These are phyloP conservation scores for Rostrohypoxylon terebratum DNA, from an alignment of 495 filamentous ascomycete genomes.

Conservation along the genomic window DNA sequence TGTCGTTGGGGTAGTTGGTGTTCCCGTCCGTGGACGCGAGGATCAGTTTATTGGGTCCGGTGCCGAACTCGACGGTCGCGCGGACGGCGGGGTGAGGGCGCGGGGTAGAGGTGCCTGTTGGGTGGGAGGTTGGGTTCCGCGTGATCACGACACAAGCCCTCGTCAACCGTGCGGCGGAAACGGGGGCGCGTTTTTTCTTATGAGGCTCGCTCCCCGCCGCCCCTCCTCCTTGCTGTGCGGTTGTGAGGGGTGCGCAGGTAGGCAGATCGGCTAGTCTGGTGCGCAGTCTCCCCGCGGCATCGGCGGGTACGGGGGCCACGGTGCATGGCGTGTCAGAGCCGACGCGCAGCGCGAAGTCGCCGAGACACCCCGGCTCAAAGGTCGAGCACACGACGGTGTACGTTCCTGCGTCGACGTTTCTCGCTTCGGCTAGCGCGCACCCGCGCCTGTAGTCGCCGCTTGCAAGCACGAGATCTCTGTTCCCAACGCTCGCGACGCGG, in stretches of 20 bases:
- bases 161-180: slow-evolving; percentile 68
- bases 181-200: slow-evolving; percentile 61
- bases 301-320: slow-evolving; percentile 68
- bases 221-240: not conserved
- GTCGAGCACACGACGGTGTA: slow-evolving; percentile 92
- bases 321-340: slow-evolving; percentile 66
- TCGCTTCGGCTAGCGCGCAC: slow-evolving; percentile 73
- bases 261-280: slow-evolving; percentile 62
- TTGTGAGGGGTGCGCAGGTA: slow-evolving; percentile 56
- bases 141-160: slow-evolving; percentile 63
- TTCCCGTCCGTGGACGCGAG: slow-evolving; percentile 64
- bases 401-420: slow-evolving; percentile 68
- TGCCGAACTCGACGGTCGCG: slow-evolving; percentile 73
- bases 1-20: slow-evolving; percentile 20
- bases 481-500: slow-evolving; percentile 73
- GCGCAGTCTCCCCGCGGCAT: slow-evolving; percentile 75
- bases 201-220: slow-evolving; percentile 45
- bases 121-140: not conserved
- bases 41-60: slow-evolving; percentile 71
- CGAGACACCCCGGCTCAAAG: slow-evolving; percentile 81
- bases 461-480: slow-evolving; percentile 80
- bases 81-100: slow-evolving; percentile 65
- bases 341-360: slow-evolving; percentile 79
- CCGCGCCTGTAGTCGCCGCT: slow-evolving; percentile 87
- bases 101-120: slow-evolving; percentile 37